Conservation (phyloP, 257 asterid species). For the Nicotiana undulata region DNA sequence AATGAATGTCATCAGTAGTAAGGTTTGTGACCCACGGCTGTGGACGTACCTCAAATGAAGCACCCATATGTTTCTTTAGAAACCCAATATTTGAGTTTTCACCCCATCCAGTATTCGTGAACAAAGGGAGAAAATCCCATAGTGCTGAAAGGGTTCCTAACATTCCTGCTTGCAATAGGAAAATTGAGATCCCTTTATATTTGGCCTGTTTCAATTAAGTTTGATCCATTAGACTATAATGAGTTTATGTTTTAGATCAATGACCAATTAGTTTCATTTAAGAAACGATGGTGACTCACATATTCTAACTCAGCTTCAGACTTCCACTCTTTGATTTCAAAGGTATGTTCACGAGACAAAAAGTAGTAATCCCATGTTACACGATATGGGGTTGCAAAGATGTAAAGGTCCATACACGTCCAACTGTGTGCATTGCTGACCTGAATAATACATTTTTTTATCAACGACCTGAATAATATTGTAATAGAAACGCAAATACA, state of each 20-base stretch:
- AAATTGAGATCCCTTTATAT: conserved; percentile 61
- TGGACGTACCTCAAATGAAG: conserved; percentile 69
- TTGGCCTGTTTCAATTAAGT: conserved; percentile 43
- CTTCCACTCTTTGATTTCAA: conserved; percentile 75
- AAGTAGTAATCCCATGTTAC: conserved; percentile 87
- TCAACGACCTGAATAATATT: conserved; percentile 34
- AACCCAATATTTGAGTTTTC: conserved; percentile 68
- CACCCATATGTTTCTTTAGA: conserved; percentile 80
- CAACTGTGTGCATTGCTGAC: conserved; percentile 65
- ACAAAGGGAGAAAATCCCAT: conserved; percentile 82
- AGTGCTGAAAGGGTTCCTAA: conserved; percentile 67
- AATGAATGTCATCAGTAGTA: conserved; percentile 55
- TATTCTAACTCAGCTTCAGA: conserved; percentile 65
- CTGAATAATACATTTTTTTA: conserved; percentile 24
- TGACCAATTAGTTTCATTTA: not conserved
- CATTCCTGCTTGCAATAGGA: conserved; percentile 85
- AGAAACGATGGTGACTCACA: conserved; percentile 37
- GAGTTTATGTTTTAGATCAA: not conserved
- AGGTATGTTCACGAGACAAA: conserved; percentile 67
- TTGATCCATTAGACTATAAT: not conserved
- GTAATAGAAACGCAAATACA: not conserved
- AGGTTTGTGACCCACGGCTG: conserved; percentile 76
- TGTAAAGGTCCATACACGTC: conserved; percentile 87
- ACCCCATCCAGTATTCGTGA: conserved; percentile 72
- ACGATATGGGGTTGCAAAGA: conserved; percentile 81